A percentile compares a stretch with the other conserved stretches of the same genome.
Conservation (phyloP, 192 early-diverging fungal genomes). For the Coemansia sp. region DNA sequence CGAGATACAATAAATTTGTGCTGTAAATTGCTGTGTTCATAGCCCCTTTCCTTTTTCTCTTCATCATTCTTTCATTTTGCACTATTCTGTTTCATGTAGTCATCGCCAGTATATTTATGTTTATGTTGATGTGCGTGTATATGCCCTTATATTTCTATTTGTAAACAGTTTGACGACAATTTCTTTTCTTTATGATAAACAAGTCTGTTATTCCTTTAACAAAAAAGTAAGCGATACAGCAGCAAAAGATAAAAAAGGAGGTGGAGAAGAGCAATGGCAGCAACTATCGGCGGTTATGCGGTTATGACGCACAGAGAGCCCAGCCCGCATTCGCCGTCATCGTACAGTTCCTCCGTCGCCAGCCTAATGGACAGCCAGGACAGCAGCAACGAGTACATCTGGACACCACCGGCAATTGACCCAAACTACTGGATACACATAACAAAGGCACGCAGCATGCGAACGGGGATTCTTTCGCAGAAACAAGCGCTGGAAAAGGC, state of each 20-base stretch:
- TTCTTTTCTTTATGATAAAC: too few relatives aligned
- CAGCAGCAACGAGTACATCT: slow-evolving; percentile 17
- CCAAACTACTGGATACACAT: slow-evolving; percentile 51
- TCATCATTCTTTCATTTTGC: background rate
- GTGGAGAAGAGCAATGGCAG: background rate
- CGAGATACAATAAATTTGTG: too few relatives aligned
- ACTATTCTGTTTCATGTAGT: too few relatives aligned
- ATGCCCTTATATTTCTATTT: too few relatives aligned
- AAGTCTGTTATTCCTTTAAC: too few relatives aligned
- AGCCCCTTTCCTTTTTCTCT: background rate
- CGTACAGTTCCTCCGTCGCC: background rate
- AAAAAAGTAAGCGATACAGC: too few relatives aligned
- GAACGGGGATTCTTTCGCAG: slow-evolving; percentile 20
- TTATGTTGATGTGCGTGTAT: background rate
- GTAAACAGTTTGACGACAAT: too few relatives aligned
- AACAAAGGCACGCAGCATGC: slow-evolving; percentile 41
- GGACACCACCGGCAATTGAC: slow-evolving; percentile 47
- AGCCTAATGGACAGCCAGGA: background rate
- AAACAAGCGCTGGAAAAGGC: slow-evolving; percentile 15
- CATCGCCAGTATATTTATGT: background rate
- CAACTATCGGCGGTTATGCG: background rate
- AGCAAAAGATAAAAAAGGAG: too few relatives aligned
- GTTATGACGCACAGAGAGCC: background rate
- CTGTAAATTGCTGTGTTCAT: background rate
- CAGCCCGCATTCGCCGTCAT: background rate